Base-by-base conservation (phyloP, 139 green algal genomes). In the Limnomonas spitsbergensis region DNA sequence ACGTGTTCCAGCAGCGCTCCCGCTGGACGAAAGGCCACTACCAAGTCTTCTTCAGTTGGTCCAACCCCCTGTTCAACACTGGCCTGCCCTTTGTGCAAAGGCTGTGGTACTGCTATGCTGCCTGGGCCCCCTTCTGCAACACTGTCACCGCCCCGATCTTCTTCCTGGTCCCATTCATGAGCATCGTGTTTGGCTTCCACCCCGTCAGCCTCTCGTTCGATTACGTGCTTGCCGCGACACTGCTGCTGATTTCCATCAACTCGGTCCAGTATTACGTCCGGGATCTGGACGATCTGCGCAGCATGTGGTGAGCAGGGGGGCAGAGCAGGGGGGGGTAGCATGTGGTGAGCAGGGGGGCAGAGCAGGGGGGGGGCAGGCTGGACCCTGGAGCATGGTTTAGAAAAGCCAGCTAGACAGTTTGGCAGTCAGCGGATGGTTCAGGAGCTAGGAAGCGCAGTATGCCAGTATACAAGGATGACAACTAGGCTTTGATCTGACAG, bases 11-110 rank as follows among this genome's bases (percentile, higher is more conserved):
- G 70, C 91, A 95, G 83, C 84, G 91, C 54, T 94, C 90, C 1
- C 89, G 91, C 69, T 95, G 91, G 91, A 89, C 85, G 87, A 95
- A 95, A 82, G 91, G 91, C 3, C 89, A 93, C 80, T 91, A 92
- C 79, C 89, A 93, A 81, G 77, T 86, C 34, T 84, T 88, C 54
- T 88, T 84, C 74, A 84, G 76, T 27, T 54, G 39, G 29, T 38
- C 77, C 52, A 86, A 79, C 68, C 79, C 85, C 14, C 77, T 89
- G 42, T 37, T 89, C 20, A 82, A 86, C 72, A 80, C 68, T 14
- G 70, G 75, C 38, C 74, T 89, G 1, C 81, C 81, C 31, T 69
- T 87, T 3, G 78, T 81, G 56, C 83, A 85, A 80, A 80, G 83
- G 38, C 77, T 88, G 54, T 83, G 83, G 80, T 88, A 88, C 80